Evolutionary conservation across 169 alveolate species (phyloP), one percentile per base, ranked within the genome.

Genomic region (Eimeria brunetti): DNA sequence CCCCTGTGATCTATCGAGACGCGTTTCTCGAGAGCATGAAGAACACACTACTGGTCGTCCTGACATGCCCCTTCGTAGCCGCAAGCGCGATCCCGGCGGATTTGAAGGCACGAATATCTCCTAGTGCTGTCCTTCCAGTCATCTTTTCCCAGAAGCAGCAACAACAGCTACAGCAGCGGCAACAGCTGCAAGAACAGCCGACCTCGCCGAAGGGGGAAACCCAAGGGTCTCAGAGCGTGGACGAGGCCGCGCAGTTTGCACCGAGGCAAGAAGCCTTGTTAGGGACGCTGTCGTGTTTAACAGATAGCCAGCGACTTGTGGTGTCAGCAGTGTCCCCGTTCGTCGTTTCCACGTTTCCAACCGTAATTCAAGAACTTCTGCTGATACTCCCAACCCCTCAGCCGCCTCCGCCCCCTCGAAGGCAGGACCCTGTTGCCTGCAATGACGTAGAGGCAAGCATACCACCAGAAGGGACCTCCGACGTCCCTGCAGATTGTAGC

Each of bases 1-100:
- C 96, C 38, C 96, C 96, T 14, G 93, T 92, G n/a, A 85, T 94
- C 20, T 83, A 81, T 60, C 78, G 96, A 46, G 96, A 94, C 62
- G 94, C 94, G 7, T 94, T 86, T 41, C 62, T 94, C 46, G 96
- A 94, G 44, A 94, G 89, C 71, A 33, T 94, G 89, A 94, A 94
- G 90, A 94, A 94, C 83, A 94, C 94, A 7, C 44, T 94, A 62
- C 83, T 94, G 90, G 96, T 94, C 44, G 94, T 94, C 69, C 83
- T 88, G 18, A 94, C 96, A 20, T 86, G 94, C 81, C 96, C 96
- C 30, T 64, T 64, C 53, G 83, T 64, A 64, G 78, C 84, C 24
- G 95, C 90, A 41, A 85, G 86, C 67, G 33, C 95, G 33, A 62
- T 38, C 7, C 91, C 95, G 56, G 67, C 95, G 49, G 73, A 62